phyloP scores from a whole-genome alignment of 2,329 filamentous ascomycete species.

The Thelonectria discophora region DNA sequence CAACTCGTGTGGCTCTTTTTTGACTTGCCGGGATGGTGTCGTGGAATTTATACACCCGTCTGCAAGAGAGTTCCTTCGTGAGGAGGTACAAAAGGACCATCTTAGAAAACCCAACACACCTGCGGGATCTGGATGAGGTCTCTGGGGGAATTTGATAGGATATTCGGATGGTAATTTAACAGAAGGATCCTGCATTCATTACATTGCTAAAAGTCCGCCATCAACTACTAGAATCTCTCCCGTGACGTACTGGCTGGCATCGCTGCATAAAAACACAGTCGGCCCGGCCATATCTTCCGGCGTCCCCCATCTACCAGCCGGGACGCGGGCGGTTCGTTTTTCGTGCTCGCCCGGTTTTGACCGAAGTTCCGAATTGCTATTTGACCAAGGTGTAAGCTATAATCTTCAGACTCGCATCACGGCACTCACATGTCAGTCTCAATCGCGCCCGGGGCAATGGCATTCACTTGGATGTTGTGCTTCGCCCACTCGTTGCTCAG shows the following conservation, averaged over 20 bases:
- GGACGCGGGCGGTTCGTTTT: slow-evolving; percentile 4
- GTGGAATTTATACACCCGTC: background rate
- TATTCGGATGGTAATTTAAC: background rate
- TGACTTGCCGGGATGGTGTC: slow-evolving; percentile 43
- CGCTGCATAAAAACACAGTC: slow-evolving; percentile 19
- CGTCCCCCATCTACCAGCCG: slow-evolving; percentile 22
- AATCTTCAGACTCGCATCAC: background rate
- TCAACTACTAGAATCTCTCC: slow-evolving; percentile 22
- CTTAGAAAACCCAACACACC: background rate
- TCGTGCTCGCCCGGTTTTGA: slow-evolving; percentile 9
- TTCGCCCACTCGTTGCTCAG: slow-evolving; percentile 25
- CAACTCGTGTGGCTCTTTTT: slow-evolving; percentile 49
- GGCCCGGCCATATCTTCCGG: slow-evolving; percentile 22
- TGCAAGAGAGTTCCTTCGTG: background rate
- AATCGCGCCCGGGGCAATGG: slow-evolving; percentile 23
- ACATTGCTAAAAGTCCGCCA: slow-evolving; percentile 17
- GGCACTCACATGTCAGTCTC: slow-evolving; percentile 18
- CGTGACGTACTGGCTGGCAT: slow-evolving; percentile 20
- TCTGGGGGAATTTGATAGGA: background rate
- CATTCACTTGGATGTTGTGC: slow-evolving; percentile 24
- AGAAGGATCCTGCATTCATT: background rate
- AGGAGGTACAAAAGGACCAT: background rate
- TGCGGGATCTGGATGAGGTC: background rate
- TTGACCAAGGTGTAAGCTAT: background rate
- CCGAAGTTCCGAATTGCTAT: slow-evolving; percentile 17